Base-by-base conservation (phyloP, 352 stramenopile genomes). In the Globisporangium apiculatum region DNA sequence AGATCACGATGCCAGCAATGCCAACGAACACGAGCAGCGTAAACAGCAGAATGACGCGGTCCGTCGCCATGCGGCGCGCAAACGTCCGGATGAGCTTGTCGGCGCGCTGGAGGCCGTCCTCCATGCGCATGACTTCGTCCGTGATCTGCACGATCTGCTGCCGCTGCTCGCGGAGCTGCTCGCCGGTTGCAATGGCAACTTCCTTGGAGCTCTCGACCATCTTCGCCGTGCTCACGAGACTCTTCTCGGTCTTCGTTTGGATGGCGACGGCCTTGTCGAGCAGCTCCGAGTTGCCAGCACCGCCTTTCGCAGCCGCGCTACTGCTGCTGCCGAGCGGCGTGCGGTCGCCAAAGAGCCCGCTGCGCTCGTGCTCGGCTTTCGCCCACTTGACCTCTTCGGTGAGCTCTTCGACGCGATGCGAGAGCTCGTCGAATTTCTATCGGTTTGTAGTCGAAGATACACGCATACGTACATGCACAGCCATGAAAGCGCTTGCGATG, bases 101-200 rank as follows among this genome's bases (percentile, higher is more conserved):
- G 37, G 85, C 85, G n/a, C 83, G 83, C 59, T 76, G 65, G 4
- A 95, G 58, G 43, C 69, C 81, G 66, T 92, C 81, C 40, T 95
- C 85, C 61, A 93, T 92, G 50, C 80, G 78, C 85, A 92, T 91
- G 31, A 95, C 85, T 12, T 91, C 78, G 60, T 93, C 85, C 31
- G 85, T 95, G 66, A 95, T 92, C 53, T 73, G 69, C n/a, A 93
- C 83, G 57, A 95, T 87, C 63, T 95, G 85, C 24, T 95, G 73
- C 5, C 85, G 83, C 69, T 95, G 85, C 53, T 88, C 68, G 7
- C 81, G 83, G 31, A 95, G 66, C 58, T 76, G 71, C 60, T 92
- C 78, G n/a, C 79, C 85, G 12, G 85, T 93, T 6, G 83, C 83
- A 37, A 85, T 75, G 4, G 81, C 83, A 14, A 92, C 76, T 61